A percentile compares a stretch with the other conserved stretches of the same genome.
Conservation (phyloP, 176 grass and related monocot genomes). For the Oryza nivara region DNA sequence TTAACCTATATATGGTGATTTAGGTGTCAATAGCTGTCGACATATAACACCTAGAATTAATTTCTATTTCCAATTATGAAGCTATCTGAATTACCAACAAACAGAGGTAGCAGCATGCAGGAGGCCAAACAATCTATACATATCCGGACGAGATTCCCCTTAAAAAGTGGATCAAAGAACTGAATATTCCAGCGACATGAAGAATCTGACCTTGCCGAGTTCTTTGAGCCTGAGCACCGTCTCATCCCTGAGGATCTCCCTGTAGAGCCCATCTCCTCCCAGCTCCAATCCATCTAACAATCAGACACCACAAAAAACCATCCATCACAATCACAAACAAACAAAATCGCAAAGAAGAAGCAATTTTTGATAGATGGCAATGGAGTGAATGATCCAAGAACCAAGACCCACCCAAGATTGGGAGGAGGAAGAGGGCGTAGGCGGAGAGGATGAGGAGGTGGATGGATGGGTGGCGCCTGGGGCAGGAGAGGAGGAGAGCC, state of each 20-base stretch:
- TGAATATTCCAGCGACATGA: neutral
- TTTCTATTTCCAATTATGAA: neutral
- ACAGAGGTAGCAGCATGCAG: neutral
- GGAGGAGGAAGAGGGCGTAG: slow-evolving; percentile 15
- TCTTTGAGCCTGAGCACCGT: slow-evolving; percentile 67
- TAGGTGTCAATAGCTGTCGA: neutral
- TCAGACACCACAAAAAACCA: slow-evolving; percentile 7
- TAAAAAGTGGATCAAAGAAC: slow-evolving; percentile 32
- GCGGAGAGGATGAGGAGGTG: slow-evolving; percentile 17
- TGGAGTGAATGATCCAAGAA: neutral
- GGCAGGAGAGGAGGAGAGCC: neutral
- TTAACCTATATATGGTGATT: neutral
- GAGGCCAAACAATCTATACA: neutral
- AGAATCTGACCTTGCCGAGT: slow-evolving; percentile 59
- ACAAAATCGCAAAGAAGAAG: neutral
- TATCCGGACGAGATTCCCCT: slow-evolving; percentile 29
- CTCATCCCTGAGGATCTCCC: slow-evolving; percentile 75
- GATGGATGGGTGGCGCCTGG: neutral
- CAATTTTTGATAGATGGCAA: neutral
- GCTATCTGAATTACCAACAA: neutral
- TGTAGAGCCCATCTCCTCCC: slow-evolving; percentile 51
- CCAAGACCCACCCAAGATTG: slow-evolving; percentile 47
- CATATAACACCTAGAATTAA: neutral
- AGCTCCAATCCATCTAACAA: slow-evolving; percentile 49
- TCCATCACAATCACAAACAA: neutral